Base-by-base conservation (phyloP, 1,284 basidiomycete genomes). In the Tetrapyrgos nigripes region DNA sequence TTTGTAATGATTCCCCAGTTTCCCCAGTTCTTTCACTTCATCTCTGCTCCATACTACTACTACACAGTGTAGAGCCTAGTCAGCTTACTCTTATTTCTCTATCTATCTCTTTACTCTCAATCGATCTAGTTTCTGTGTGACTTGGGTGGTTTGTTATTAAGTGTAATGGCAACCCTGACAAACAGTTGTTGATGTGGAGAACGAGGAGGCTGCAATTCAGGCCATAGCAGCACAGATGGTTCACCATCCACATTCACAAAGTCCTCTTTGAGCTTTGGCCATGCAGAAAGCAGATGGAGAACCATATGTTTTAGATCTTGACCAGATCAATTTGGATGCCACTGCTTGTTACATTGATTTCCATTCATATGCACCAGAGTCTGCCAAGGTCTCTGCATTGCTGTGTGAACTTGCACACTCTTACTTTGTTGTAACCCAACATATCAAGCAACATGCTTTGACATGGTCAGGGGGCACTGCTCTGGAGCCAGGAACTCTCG, bases 201-300 rank as follows among this genome's bases (percentile, higher is more conserved):
- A 54, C 45, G 63, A 64, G 46, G 62, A 64, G 28, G 57, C 54
- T 11, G 68, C 69, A 8, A 29, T 69, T 4, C 26, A 43, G 5
- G 60, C 69, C 37, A 67, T 68, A 17, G 67, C 66, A 13, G 67
- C 69, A 2, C 64, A 70, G 24, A 68, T 71, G 64, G 65, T 69
- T 37, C 63, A 64, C 14, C 68, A 67, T 26, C 69, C 69, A 13
- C 56, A 63, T 50, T 59, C 63, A 3, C 68, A 71, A 53, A 67
- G 62, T 50, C 31, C 54, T 45, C 51, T 70, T 9, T 61, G 66
- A 5, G 45, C 29, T 11, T 24, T 45, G 19, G 63, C 68, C 1
- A 35, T 50, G 35, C 33, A 50, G 21, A 48, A 62, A 21, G 54
- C 52, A 23, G 56, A n/a, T n/a, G 31, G 14, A 8, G 64, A 61